phyloP scores from a whole-genome alignment of 306 rosid species.

The Cucurbita ficifolia region DNA sequence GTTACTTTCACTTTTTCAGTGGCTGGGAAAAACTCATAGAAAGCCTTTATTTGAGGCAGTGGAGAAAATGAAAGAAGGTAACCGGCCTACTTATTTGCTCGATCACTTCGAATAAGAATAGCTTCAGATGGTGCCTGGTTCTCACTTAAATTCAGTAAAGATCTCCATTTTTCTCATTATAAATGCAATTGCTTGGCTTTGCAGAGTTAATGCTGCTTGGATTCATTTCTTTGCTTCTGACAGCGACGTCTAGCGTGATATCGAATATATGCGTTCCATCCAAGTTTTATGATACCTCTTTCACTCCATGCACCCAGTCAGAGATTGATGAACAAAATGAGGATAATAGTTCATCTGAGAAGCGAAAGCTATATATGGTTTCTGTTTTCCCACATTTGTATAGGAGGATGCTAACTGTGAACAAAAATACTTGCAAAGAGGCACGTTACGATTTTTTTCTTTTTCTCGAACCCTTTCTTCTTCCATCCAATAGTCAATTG shows the following conservation, averaged over 20 bases:
- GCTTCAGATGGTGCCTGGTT: neutral
- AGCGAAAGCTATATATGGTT: slow-evolving; percentile 45
- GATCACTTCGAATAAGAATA: neutral
- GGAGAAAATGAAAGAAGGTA: slow-evolving; percentile 99
- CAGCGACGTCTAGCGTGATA: slow-evolving; percentile 82
- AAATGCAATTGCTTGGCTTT: slow-evolving; percentile 6
- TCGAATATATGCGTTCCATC: slow-evolving; percentile 85
- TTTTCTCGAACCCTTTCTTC: neutral
- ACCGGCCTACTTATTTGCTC: neutral
- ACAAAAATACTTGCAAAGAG: slow-evolving; percentile 51
- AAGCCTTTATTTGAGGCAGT: slow-evolving; percentile 88
- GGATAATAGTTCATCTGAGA: slow-evolving; percentile 25
- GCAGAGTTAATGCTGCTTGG: slow-evolving; percentile 99
- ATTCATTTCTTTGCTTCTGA: slow-evolving; percentile 86
- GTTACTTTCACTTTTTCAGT: slow-evolving; percentile 31
- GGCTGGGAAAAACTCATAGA: slow-evolving; percentile 77
- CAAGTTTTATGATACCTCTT: slow-evolving; percentile 56
- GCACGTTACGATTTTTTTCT: slow-evolving; percentile 15
- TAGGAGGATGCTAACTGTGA: slow-evolving; percentile 46
- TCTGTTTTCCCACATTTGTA: slow-evolving; percentile 28
- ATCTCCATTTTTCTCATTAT: neutral
- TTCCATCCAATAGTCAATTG: slow-evolving; percentile 2
- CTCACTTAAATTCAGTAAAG: neutral
- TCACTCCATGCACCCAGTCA: slow-evolving; percentile 66
- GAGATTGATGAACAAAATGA: slow-evolving; percentile 55